Percentiles rank a stretch among this genome's conserved stretches.
These are phyloP conservation scores for Tetrahymena borealis DNA, from an alignment of 73 alveolate genomes.

Conservation along the genomic window DNA sequence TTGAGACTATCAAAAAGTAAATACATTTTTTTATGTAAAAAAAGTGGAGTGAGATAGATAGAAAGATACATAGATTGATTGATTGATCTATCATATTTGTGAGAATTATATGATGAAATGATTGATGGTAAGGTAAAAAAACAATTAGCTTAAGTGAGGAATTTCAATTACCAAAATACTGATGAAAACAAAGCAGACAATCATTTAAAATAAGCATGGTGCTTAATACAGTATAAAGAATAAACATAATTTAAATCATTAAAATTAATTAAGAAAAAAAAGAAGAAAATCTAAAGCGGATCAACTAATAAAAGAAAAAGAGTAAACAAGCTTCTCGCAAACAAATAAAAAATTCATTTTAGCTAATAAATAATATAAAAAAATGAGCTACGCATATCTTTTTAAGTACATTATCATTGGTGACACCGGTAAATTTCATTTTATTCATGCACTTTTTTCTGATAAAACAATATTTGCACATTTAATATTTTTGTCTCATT, in stretches of 20 bases:
- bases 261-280: background rate
- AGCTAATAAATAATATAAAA: background rate
- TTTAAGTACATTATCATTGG: slow-evolving; percentile 80
- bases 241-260: background rate
- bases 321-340: background rate
- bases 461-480: too few relatives aligned
- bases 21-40: too few relatives aligned
- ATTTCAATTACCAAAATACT: background rate
- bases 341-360: background rate
- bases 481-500: background rate
- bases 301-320: background rate
- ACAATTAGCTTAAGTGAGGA: background rate
- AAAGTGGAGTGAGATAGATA: too few relatives aligned
- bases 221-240: background rate
- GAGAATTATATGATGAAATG: too few relatives aligned
- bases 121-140: background rate
- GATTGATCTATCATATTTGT: too few relatives aligned
- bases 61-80: too few relatives aligned
- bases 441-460: too few relatives aligned
- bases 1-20: too few relatives aligned
- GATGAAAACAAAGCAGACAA: background rate
- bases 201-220: background rate
- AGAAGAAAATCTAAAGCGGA: background rate
- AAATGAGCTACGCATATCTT: slow-evolving; percentile 51
- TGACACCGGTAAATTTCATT: slow-evolving; percentile 57